Evolutionary conservation across 2,329 filamentous ascomycete genomes (phyloP), one percentile per base, ranked within the genome.

Genomic region (Paecilomyces fulvus): DNA sequence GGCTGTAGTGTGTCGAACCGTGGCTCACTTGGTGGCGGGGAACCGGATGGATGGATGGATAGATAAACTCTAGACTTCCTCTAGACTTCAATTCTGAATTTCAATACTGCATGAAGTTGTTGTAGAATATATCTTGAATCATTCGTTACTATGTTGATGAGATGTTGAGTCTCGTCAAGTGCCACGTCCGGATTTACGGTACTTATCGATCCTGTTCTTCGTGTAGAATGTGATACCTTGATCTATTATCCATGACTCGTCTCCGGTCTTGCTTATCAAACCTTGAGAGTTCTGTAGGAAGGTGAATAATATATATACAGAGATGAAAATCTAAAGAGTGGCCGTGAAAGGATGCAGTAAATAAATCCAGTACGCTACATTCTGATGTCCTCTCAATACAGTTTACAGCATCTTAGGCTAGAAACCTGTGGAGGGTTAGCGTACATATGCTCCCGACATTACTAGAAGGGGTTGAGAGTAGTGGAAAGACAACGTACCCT

Each of bases 401-500:
- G n/a, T 43, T 43, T 43, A 20, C n/a, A 43, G 8, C n/a, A 28
- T 49, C 28, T 12, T 1, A 23, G 14, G 14, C 23, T 49, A 49
- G 48, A 49, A 49, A 49, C 48, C 48, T 49, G 48, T 49, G 21
- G 33, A 43, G 33, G 9, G 12, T 17, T 3, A 43, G 37, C 37
- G 20, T 5, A 28, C 20, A 9, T 14, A 23, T 49, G 25, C 20
- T 49, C 12, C 10, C 6, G 7, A 7, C 17, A 31, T 14, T 12
- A 10, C 10, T 11, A 9, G 20, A 20, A 49, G 5, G 48, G 12
- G 12, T 8, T 23, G 6, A 17, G 20, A 11, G 6, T 28, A 5
- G 12, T 23, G n/a, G 20, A 6, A 20, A 23, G 48, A 14, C 8
- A 30, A 65, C 66, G 60, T 52, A 75, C 73, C 71, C 51, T 73